Evolutionary conservation across 2,329 filamentous ascomycete genomes (phyloP), one percentile per base, ranked within the genome.

Genomic region (Apiospora kogelbergensis): DNA sequence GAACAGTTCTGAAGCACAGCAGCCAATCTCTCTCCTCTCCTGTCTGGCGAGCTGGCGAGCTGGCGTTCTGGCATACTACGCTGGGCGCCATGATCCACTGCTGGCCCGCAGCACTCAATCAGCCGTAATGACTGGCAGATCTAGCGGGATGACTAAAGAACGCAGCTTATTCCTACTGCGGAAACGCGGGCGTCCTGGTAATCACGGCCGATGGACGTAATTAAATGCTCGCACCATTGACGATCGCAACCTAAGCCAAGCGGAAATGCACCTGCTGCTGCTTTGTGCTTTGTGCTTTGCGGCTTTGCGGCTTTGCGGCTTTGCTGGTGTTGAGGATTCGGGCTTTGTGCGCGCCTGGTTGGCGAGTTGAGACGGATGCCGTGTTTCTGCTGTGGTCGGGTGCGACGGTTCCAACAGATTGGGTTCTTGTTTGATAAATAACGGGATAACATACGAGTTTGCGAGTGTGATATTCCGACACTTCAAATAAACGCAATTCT

Each of bases 91-190:
- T 65, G 63, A 41, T 44, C 63, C 63, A 65, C 41, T 45, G 41
- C 41, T 45, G 41, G 41, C 63, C 44, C 24, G 41, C 63, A 65
- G 30, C 63, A 45, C 24, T 45, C 63, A 65, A 45, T 45, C 63
- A 65, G 63, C 63, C 63, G 63, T 65, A 65, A 65, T 65, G 63
- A 65, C 63, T 42, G 63, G 63, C 63, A 65, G 63, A 45, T 65
- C 40, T 65, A 65, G 63, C 63, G 63, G 41, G 44, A 57, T 33
- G 48, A 57, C 24, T 57, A 57, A 33, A 57, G 30, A 1, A 57
- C 48, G 24, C 26, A 20, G 24, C 48, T 57, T 57, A 57, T 57
- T 33, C 48, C 26, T 57, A 57, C 53, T 60, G 53, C 30, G 53
- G 53, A 60, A 37, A 37, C 53, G 20, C 53, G 53, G 53, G 53